These are phyloP conservation scores for Brachypodium distachyon DNA, from an alignment of 202 grass and related monocot species.

Conservation along the genomic window DNA sequence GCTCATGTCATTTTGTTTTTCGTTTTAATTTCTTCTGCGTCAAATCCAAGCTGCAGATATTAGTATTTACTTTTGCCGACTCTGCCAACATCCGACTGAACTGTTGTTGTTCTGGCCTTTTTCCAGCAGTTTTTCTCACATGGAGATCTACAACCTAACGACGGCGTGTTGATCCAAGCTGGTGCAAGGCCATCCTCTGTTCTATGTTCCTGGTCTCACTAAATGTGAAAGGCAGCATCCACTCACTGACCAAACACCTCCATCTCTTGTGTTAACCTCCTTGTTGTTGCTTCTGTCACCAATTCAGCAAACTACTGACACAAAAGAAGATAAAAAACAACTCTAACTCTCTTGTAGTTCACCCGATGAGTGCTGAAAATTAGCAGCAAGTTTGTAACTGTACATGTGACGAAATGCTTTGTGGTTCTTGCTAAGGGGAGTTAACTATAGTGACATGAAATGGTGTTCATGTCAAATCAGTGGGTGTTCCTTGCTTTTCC, in stretches of 20 bases:
- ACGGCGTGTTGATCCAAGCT: neutral
- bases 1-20: neutral
- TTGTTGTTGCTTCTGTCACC: neutral
- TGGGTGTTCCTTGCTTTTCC: neutral
- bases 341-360: slow-evolving; percentile 2
- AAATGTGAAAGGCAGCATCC: neutral
- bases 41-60: neutral
- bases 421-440: slow-evolving; percentile 26
- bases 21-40: neutral
- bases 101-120: neutral
- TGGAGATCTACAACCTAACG: neutral
- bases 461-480: slow-evolving; percentile 4
- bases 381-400: slow-evolving; percentile 28
- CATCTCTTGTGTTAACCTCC: neutral
- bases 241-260: neutral
- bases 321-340: neutral
- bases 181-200: neutral
- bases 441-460: slow-evolving; percentile 11
- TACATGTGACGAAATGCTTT: slow-evolving; percentile 12
- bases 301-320: neutral
- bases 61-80: neutral
- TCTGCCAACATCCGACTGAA: neutral
- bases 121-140: neutral
- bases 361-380: neutral
- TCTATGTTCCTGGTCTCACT: neutral